Evolutionary conservation across 495 filamentous ascomycete genomes (phyloP).

Genomic region (Gamarada debralockiae): DNA sequence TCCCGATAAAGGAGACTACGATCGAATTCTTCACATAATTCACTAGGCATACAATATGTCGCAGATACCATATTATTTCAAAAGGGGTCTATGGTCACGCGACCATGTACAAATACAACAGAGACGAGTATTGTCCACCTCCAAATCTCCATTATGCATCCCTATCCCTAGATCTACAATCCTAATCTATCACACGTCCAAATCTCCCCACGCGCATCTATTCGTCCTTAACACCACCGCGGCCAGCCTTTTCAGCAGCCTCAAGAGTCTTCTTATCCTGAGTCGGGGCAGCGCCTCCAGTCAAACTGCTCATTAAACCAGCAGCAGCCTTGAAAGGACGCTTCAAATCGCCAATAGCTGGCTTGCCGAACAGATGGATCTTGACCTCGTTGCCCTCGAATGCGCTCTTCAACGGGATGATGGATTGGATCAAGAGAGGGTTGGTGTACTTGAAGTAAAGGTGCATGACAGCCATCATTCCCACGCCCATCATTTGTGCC

Average conservation of each 20-base stretch:
- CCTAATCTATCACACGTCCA: conserved; percentile 4
- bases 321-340: conserved; percentile 86
- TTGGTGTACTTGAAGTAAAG: conserved; percentile 99
- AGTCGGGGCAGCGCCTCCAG: conserved; percentile 65
- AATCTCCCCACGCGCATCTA: conserved; percentile 38
- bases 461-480: conserved; percentile 99
- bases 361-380: conserved; percentile 87
- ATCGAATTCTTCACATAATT: conserved; percentile 5
- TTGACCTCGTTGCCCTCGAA: conserved; percentile 93
- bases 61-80: conserved; percentile 1
- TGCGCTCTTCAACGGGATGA: conserved; percentile 94
- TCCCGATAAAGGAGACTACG: too few relatives aligned
- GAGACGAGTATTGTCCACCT: neutral
- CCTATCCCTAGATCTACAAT: conserved; percentile 4
- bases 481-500: conserved; percentile 88
- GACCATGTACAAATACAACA: conserved; percentile 14
- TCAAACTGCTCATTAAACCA: conserved; percentile 72
- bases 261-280: conserved; percentile 96
- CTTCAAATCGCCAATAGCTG: conserved; percentile 89
- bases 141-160: neutral
- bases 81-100: conserved; percentile 5
- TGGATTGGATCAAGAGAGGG: conserved; percentile 95
- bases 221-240: conserved; percentile 88
- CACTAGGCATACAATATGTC: neutral
- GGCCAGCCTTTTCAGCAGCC: conserved; percentile 78